These are phyloP conservation scores for Cystobasidium pallidum DNA, from an alignment of 1,284 basidiomycete species.

Conservation along the genomic window DNA sequence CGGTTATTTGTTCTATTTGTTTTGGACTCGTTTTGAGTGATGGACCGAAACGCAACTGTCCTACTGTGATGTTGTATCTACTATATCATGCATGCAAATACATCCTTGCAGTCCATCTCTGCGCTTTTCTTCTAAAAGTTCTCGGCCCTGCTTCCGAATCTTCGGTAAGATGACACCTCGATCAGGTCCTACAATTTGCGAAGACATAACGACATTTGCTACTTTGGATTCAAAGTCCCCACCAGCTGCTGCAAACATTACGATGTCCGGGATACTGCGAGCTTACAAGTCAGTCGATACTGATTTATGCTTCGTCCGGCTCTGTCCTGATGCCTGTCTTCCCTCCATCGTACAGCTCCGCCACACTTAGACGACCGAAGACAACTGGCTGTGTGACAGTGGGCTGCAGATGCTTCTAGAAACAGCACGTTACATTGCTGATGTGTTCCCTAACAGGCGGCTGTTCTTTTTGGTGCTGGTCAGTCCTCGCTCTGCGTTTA, in stretches of 20 bases:
- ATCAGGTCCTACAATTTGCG: not conserved
- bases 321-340: not conserved
- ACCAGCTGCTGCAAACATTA: too few species aligned
- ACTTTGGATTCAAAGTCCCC: too few species aligned
- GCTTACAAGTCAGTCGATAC: conserved; percentile 37
- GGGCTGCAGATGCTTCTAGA: not conserved
- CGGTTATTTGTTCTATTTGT: not conserved
- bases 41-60: not conserved
- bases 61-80: not conserved
- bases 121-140: not conserved
- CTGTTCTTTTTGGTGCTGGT: conserved; percentile 43
- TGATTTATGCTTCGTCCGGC: not conserved
- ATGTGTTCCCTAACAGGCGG: conserved; percentile 19
- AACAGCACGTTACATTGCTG: not conserved
- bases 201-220: too few species aligned
- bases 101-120: not conserved
- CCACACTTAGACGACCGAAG: conserved; percentile 21
- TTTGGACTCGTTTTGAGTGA: too few species aligned
- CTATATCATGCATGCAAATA: not conserved
- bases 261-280: conserved; percentile 35
- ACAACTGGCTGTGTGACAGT: conserved; percentile 28
- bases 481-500: not conserved
- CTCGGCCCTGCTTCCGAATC: too few species aligned
- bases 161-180: not conserved
- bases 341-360: conserved; percentile 28